These are phyloP conservation scores for Calonectria pteridis DNA, from an alignment of 2,329 filamentous ascomycete species.

Conservation along the genomic window DNA sequence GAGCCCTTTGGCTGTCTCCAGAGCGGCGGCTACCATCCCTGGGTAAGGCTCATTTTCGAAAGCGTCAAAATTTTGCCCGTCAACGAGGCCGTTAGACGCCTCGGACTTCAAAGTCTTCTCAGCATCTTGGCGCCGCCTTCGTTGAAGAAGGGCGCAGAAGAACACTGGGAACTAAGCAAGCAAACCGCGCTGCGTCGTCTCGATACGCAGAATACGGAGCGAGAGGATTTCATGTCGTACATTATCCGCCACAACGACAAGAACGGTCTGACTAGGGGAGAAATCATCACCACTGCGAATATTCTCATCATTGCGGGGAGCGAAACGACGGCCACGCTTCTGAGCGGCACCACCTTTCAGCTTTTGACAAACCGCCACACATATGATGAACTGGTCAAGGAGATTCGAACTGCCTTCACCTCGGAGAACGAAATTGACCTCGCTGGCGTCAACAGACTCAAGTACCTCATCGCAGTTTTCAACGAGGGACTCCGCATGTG, in stretches of 20 bases:
- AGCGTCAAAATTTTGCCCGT: background rate
- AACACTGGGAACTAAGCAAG: background rate
- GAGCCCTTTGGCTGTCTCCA: background rate
- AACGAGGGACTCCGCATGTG: background rate
- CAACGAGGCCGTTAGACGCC: background rate
- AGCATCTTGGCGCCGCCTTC: background rate
- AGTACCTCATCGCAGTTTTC: background rate
- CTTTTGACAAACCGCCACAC: background rate
- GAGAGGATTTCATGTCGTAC: background rate
- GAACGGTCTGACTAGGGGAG: background rate
- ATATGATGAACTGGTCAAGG: background rate
- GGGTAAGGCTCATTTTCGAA: background rate
- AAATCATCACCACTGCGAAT: background rate
- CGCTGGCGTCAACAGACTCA: background rate
- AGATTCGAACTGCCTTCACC: background rate
- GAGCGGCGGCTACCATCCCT: background rate
- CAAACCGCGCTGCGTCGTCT: background rate
- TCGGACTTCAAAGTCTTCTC: background rate
- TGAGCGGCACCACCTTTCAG: background rate
- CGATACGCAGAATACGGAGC: background rate
- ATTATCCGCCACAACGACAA: background rate
- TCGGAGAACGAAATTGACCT: background rate
- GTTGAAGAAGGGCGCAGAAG: background rate
- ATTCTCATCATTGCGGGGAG: background rate
- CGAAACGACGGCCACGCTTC: background rate